Evolutionary conservation across 768 basidiomycete genomes (phyloP).

Genomic region (Boletus sensibilis): DNA sequence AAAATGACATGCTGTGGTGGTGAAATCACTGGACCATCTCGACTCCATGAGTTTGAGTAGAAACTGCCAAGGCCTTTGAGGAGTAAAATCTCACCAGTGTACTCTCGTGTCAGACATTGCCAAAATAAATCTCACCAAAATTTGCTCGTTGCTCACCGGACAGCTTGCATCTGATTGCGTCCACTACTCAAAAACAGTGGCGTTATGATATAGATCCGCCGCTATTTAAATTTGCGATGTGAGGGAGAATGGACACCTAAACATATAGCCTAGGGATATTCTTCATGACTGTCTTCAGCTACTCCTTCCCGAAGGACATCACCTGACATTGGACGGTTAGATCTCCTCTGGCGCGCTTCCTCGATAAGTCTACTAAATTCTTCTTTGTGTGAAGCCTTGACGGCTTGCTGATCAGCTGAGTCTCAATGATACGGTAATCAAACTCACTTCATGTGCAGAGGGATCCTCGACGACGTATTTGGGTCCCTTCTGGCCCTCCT

Average conservation of each 20-base stretch:
- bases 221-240: not conserved
- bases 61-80: not conserved
- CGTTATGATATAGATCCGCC: not conserved
- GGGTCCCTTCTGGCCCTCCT: conserved; percentile 44
- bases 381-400: conserved; percentile 25
- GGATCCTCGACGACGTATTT: conserved; percentile 38
- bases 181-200: not conserved
- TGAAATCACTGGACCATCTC: not conserved
- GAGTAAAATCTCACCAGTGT: not conserved
- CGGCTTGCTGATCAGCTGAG: not conserved
- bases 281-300: conserved; percentile 39
- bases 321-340: conserved; percentile 17
- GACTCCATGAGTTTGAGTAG: not conserved
- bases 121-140: conserved; percentile 9
- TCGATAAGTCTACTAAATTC: conserved; percentile 37
- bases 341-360: conserved; percentile 36
- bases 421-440: not conserved
- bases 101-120: not conserved
- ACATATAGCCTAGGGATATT: conserved; percentile 13
- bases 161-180: not conserved
- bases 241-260: not conserved
- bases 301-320: conserved; percentile 20
- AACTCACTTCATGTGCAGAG: conserved; percentile 40
- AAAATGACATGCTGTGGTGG: conserved; percentile 6
- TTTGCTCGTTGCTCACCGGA: not conserved